Base-by-base conservation (phyloP, 176 grass and related monocot genomes). In the Secale cereale region DNA sequence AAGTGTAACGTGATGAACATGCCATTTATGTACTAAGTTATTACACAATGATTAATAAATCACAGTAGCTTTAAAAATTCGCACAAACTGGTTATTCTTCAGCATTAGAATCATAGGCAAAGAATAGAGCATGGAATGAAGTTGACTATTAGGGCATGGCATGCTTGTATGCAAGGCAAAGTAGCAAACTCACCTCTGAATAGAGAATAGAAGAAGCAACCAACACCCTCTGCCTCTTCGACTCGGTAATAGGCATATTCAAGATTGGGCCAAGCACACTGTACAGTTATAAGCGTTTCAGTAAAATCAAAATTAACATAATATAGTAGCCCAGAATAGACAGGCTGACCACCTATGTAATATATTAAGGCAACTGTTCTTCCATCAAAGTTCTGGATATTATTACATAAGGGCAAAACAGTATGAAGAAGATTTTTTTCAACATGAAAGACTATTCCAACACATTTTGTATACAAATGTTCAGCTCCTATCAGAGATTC, bases 201-300 rank as follows among this genome's bases (percentile, higher is more conserved):
- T 96, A 99, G 62, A 99, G 90, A 81, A 99, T 92, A 85, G 89
- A 96, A 59, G 89, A 99, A 85, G 97, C 93, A 84, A 96, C 97
- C 86, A 99, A 82, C 70, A 96, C 97, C 70, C 97, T 94, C 57
- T 98, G 97, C 88, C 97, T 90, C 88, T 95, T 98, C 12, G 93
- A 94, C 86, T 98, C 97, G 37, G 82, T 80, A 73, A 96, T 94
- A 75, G 97, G 97, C 91, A 92, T 98, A 89, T 98, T 98, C 43
- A 98, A 86, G 82, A 98, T 91, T 67, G 97, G 93, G n/a, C 90
- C 93, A 86, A 98, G 97, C 81, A 98, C 97, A 89, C 97, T 98
- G 91, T 76, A 84, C n/a, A 89, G n/a, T 77, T 70, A 92, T 50
- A 90, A 81, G 61, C 80, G 70, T 88, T 78, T 70, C 78, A 82